These are phyloP conservation scores for Rubia peregrina DNA, from an alignment of 305 asterid genomes.

Conservation along the genomic window DNA sequence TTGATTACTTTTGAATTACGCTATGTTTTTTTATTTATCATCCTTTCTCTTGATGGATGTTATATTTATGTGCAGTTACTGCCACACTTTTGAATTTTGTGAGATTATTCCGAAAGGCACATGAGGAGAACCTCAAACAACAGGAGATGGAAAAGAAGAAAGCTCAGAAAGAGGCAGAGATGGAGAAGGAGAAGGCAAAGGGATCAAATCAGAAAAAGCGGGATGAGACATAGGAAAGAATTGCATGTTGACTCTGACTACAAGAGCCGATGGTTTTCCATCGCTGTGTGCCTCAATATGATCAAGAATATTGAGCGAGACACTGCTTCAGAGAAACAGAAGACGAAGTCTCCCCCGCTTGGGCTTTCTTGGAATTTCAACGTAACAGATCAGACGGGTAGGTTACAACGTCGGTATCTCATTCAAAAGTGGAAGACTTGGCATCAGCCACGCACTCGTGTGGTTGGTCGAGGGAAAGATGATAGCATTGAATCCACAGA, in stretches of 20 bases:
- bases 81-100: constrained; percentile 90
- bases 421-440: constrained; percentile 15
- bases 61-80: constrained; percentile 57
- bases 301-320: constrained; percentile 16
- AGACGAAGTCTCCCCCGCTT: constrained; percentile 21
- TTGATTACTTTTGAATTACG: not conserved
- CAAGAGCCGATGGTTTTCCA: constrained; percentile 17
- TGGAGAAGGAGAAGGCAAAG: constrained; percentile 47
- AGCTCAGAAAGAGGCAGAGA: constrained; percentile 80
- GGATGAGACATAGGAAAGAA: constrained; percentile 31
- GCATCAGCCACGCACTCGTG: constrained; percentile 17
- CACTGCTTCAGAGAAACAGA: constrained; percentile 17
- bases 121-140: constrained; percentile 83
- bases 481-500: constrained; percentile 7
- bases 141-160: constrained; percentile 88
- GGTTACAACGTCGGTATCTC: constrained; percentile 1
- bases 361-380: constrained; percentile 6
- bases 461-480: constrained; percentile 12
- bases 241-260: constrained; percentile 13
- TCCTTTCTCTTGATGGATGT: constrained; percentile 10
- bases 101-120: constrained; percentile 83
- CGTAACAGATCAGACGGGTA: not conserved
- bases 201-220: constrained; percentile 31
- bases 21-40: not conserved
- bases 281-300: constrained; percentile 16